Evolutionary conservation across 1,139 yeast genomes (phyloP), one percentile per base, ranked within the genome.

Genomic region (Hemisphaericaspora xylanilytica): DNA sequence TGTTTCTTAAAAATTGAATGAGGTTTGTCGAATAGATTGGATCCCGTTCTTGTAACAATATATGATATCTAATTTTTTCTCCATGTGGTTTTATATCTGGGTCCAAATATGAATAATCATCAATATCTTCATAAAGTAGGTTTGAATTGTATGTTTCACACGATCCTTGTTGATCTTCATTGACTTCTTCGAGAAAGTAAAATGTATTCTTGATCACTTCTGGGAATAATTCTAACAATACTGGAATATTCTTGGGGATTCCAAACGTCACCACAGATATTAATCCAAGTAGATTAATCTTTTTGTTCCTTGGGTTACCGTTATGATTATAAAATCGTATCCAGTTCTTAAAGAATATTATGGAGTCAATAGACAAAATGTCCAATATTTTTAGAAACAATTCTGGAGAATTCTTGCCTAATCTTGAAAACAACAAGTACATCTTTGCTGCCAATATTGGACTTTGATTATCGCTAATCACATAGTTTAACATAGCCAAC

Each of bases 141-240:
- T 78, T 77, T 35, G 72, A 71, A 46, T 78, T 80, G 52, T 84
- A 85, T n/a, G 70, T 75, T 36, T 72, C 78, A 49, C 87, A 79
- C 37, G 73, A 78, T 0, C 90, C 90, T 12, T 66, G 64, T 11
- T 52, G 61, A 6, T 68, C 59, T 49, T 86, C 95, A 41, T 82
- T 80, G 10, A 84, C 70, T 53, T 88, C 96, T 51, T 88, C 96
- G 38, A 85, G 57, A 44, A 85, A 70, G 40, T 74, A 74, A 9
- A 84, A 71, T 61, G 84, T 67, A 25, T 78, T 61, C 17, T 80
- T 70, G 5, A 81, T 58, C 14, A 82, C 62, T 3, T 70, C 59
- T 45, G 63, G 42, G 54, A 52, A 51, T 8, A 49, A 15, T 14
- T 37, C 37, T 28, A 53, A 49, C 3, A 39, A 10, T 3, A 38